These are phyloP conservation scores for Scedosporium minutisporum DNA, from an alignment of 2,329 filamentous ascomycete species.

Conservation along the genomic window DNA sequence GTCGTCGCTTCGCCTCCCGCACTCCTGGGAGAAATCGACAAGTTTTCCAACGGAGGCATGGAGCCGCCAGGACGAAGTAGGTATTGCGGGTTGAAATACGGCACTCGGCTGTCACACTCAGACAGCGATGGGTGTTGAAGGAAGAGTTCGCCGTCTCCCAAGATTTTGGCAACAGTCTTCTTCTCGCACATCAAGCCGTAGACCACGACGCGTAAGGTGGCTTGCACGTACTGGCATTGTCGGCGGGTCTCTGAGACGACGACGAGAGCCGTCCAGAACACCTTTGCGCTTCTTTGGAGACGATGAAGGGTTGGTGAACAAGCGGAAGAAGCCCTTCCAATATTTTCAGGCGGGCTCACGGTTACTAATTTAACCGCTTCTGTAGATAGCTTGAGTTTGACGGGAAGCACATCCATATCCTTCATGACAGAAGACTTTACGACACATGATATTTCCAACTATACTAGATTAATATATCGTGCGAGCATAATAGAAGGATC, in stretches of 20 bases:
- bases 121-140: not conserved
- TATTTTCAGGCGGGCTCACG: not conserved
- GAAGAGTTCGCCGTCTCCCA: not conserved
- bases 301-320: not conserved
- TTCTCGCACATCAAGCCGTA: not conserved
- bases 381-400: not conserved
- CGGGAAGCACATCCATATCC: not conserved
- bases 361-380: not conserved
- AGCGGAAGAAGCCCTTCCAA: not conserved
- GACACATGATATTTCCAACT: not conserved
- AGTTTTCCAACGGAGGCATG: not conserved
- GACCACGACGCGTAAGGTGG: not conserved
- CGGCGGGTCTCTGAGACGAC: not conserved
- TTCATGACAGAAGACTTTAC: not conserved
- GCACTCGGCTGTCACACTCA: not conserved
- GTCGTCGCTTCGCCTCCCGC: not conserved
- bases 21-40: not conserved
- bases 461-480: not conserved
- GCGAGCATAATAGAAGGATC: not conserved
- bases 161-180: not conserved
- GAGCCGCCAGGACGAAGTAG: not conserved
- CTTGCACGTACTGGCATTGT: not conserved
- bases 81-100: conserved; percentile 2
- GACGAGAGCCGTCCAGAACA: not conserved
- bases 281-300: not conserved